Base-by-base conservation (phyloP, 306 rosid species). In the Castanopsis chinensis region DNA sequence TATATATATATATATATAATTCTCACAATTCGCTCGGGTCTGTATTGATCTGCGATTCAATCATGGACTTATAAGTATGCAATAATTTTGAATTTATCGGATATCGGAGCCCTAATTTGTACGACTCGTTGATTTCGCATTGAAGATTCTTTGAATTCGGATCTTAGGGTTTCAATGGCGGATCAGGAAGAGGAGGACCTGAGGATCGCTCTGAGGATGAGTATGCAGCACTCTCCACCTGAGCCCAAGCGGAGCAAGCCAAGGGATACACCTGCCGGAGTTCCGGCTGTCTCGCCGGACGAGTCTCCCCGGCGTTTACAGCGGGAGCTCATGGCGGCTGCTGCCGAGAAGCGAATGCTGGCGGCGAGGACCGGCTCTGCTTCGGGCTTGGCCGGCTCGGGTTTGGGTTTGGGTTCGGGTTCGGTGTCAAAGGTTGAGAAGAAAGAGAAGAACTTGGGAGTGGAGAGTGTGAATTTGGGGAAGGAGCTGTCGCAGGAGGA, bases 231-330 rank as follows among this genome's bases (percentile, higher is more conserved):
- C 55, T 81, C 89, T 12, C 86, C 90, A 32, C 99, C 97, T 33
- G 99, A 91, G 76, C 97, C 95, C 21, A 94, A 94, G 91, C 90
- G 98, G 11, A 94, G 93, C 77, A 94, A 92, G 82, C 97, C 94
- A 1, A 75, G 90, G 56, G 98, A 94, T 61, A 85, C 76, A 5
- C 85, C 81, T 0, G 41, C 85, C 41, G 97, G 88, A 54, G 76
- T 78, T 61, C 87, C 80, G 78, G 61, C 82, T 27, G 87, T 79
- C 23, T 87, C 81, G 7, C 77, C 88, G 82, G 90, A 85, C 41
- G 95, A 88, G 58, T 88, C 92, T 4, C 87, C 90, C 28, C 90
- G 93, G 52, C 85, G 92, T 30, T 43, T 88, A 78, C 97, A 93
- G 84, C 85, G 97, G 12, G 99, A 95, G 81, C 97, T 91, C 56